Evolutionary conservation across 257 asterid species (phyloP), one percentile per base, ranked within the genome.

Genomic region (Knoxia roxburghii): DNA sequence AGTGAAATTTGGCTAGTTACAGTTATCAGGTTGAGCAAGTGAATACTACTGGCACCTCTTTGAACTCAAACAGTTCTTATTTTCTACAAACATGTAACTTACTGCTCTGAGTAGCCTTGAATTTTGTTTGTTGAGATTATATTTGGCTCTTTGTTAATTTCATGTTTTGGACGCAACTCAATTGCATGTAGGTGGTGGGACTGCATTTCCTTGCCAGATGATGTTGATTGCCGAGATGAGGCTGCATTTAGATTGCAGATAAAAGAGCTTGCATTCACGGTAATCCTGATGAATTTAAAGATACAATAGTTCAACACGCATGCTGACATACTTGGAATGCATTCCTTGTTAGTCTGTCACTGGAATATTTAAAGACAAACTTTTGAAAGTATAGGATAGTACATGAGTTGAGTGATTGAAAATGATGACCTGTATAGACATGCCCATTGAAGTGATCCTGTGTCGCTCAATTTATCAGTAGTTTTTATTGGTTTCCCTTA

Each of bases 141-240:
- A 33, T 20, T 56, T 72, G 13, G 3, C 23, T 15, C 50, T 18
- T 35, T 23, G 13, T 33, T 11, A 21, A 37, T n/a, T 51, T 46
- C 29, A 45, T 27, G 57, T 30, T 70, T 46, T 49, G 14, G 8
- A 49, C 45, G 35, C 61, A 56, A 26, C 50, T 56, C 29, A 26
- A 59, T 77, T 65, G 27, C 76, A 65, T 79, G 41, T 68, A 93
- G 98, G 84, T 94, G 99, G 97, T 94, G 97, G 97, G 96, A 85
- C 43, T 87, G 95, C 83, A 76, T 90, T 76, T 86, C 95, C 61
- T 83, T 88, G 69, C 97, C 99, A 3, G 94, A 79, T 50, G 99
- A 93, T 80, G 82, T 93, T 71, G 89, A 86, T 66, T 68, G 73
- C 48, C 67, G 77, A 61, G 84, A 88, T 65, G 95, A 90, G 79